Percentiles rank a stretch among this genome's conserved stretches.
These are phyloP conservation scores for Herpetomonas tarakana DNA, from an alignment of 208 protist genomes.

Conservation along the genomic window DNA sequence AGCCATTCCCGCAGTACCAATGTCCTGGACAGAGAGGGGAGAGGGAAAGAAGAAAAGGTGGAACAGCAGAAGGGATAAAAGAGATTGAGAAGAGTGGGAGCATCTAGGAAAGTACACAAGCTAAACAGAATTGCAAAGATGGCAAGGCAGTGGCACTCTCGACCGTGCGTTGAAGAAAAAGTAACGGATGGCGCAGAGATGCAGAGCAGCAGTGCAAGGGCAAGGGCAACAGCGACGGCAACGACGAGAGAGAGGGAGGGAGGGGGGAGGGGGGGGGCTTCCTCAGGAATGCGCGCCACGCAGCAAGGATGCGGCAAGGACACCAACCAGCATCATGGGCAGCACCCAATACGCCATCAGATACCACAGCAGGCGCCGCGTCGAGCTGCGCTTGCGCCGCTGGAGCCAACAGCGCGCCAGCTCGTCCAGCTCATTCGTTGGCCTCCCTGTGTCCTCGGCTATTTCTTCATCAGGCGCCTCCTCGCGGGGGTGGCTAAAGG, in stretches of 20 bases:
- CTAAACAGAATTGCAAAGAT: too few relatives aligned
- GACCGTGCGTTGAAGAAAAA: too few relatives aligned
- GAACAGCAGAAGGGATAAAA: conserved; percentile 13
- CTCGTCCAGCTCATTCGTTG: neutral
- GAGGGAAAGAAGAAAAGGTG: conserved; percentile 2
- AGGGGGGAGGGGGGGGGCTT: too few relatives aligned
- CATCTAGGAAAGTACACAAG: conserved; percentile 13
- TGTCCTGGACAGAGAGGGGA: too few relatives aligned
- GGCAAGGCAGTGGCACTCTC: too few relatives aligned
- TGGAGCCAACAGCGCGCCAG: neutral
- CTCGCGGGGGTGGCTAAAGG: conserved; percentile 5
- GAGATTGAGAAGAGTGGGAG: conserved; percentile 10
- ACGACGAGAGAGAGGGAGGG: too few relatives aligned
- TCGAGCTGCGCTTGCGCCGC: neutral
- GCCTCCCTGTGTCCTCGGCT: neutral
- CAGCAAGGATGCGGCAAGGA: too few relatives aligned
- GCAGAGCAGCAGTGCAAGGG: neutral
- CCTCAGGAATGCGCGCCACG: too few relatives aligned
- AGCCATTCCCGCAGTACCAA: too few relatives aligned
- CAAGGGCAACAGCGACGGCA: too few relatives aligned
- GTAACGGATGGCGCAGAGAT: too few relatives aligned
- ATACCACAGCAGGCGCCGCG: neutral
- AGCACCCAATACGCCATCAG: conserved; percentile 1
- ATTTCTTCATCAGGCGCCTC: neutral
- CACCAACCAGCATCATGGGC: neutral